Base-by-base conservation (phyloP, 345 rosid genomes). In the Erodium maritimum region DNA sequence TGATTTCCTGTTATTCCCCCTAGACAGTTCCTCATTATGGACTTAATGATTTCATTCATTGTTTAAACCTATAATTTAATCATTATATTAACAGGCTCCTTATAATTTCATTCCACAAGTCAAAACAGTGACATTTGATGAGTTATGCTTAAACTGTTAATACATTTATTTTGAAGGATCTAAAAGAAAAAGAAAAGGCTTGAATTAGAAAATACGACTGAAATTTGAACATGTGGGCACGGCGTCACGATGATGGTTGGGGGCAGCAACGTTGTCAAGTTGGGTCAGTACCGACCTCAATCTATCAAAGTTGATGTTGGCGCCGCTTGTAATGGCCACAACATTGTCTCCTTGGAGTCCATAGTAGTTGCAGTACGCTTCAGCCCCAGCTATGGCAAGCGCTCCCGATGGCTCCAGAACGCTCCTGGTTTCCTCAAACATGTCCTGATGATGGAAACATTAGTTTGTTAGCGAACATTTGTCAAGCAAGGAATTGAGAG, bases 391-490 rank as follows among this genome's bases (percentile, higher is more conserved):
- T 57, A 73, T 69, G 18, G 77, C 65, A 53, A 73, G 71, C 18
- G 77, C 77, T 53, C 77, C 77, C 16, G 77, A 72, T 51, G 77
- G 77, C 64, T 73, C 77, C 13, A 73, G 55, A 48, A 73, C 65
- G 61, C 70, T 73, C 64, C 77, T 68, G 53, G 65, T 73, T 66
- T 73, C 77, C 69, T 68, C 77, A 34, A 73, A 73, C 77, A 73
- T 73, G 64, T 73, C 77, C 77, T 73, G 67, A 50, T 29, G 37
- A 29, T 11, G 37, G 9, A 29, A 6, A 29, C 5, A 29, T 29
- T 11, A n/a, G n/a, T n/a, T n/a, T n/a, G n/a, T n/a, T n/a, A n/a
- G n/a, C n/a, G n/a, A n/a, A n/a, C n/a, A n/a, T n/a, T n/a, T n/a
- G n/a, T n/a, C n/a, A n/a, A 29, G 37, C 5, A 11, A 29, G 0